Evolutionary conservation across 2,329 filamentous ascomycete genomes (phyloP).

Genomic region (Onygena corvina): DNA sequence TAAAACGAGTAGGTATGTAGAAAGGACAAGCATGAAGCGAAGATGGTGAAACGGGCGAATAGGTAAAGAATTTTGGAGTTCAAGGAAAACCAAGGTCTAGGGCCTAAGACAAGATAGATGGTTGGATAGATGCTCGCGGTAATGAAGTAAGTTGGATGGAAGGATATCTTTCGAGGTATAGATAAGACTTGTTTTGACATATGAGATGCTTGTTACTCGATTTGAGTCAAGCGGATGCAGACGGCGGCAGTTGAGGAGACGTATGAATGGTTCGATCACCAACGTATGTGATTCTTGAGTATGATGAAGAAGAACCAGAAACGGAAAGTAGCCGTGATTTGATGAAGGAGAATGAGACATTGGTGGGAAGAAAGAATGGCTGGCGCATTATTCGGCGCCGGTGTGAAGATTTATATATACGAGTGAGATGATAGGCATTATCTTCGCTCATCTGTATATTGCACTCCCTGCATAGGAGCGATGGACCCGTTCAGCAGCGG

Average conservation of each 20-base stretch:
- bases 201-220: too few relatives aligned
- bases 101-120: background rate
- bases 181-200: too few relatives aligned
- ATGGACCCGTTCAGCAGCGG: slow-evolving; percentile 36
- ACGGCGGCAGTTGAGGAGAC: too few relatives aligned
- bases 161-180: too few relatives aligned
- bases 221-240: too few relatives aligned
- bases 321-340: too few relatives aligned
- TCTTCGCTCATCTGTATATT: slow-evolving; percentile 39
- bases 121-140: too few relatives aligned
- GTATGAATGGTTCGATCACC: too few relatives aligned
- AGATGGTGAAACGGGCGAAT: background rate
- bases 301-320: too few relatives aligned
- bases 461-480: slow-evolving; percentile 40
- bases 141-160: too few relatives aligned
- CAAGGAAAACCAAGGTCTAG: background rate
- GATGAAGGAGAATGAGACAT: background rate
- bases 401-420: background rate
- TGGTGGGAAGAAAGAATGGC: background rate
- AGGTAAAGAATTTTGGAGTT: background rate
- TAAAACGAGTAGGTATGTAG: slow-evolving; percentile 1
- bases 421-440: slow-evolving; percentile 18
- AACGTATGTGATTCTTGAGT: too few relatives aligned
- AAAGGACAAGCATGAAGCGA: slow-evolving; percentile 5
- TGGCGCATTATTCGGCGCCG: background rate